These are phyloP conservation scores for Trametopsis cervina DNA, from an alignment of 768 basidiomycete genomes.

Conservation along the genomic window DNA sequence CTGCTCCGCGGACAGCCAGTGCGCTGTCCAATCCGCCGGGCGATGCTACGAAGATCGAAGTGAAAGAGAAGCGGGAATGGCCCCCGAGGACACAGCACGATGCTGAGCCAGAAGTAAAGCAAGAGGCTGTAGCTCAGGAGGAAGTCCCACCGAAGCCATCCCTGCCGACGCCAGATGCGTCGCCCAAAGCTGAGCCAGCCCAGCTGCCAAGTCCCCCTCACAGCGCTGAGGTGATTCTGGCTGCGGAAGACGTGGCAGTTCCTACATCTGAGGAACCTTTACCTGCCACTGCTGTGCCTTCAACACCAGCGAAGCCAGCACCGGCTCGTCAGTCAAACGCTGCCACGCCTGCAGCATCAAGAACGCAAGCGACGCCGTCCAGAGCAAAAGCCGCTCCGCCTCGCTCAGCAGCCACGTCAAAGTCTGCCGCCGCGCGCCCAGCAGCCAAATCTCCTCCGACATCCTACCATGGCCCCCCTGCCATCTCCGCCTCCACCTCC, in stretches of 20 bases:
- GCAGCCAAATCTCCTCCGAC: constrained; percentile 24
- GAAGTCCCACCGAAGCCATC: constrained; percentile 5
- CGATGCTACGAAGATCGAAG: constrained; percentile 60
- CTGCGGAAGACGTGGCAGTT: constrained; percentile 1
- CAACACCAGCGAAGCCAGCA: constrained; percentile 13
- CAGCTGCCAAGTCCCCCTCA: constrained; percentile 7
- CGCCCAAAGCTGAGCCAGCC: constrained; percentile 11
- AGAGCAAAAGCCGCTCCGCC: constrained; percentile 14
- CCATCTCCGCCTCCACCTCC: constrained; percentile 12
- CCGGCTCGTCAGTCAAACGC: constrained; percentile 13
- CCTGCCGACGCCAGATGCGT: constrained; percentile 13
- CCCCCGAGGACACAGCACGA: constrained; percentile 35
- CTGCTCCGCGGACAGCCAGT: constrained; percentile 54
- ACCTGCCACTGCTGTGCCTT: constrained; percentile 3
- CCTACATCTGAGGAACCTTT: constrained; percentile 9
- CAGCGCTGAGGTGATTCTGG: constrained; percentile 2
- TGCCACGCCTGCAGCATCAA: neutral
- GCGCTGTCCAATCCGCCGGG: constrained; percentile 57
- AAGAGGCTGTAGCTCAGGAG: constrained; percentile 1
- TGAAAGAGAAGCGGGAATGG: constrained; percentile 73
- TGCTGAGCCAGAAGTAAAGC: constrained; percentile 3
- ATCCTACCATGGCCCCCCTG: constrained; percentile 13
- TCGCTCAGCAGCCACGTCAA: constrained; percentile 16
- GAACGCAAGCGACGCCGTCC: constrained; percentile 13
- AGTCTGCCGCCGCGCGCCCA: constrained; percentile 15